Evolutionary conservation across 352 stramenopile genomes (phyloP).

Genomic region (Blastocystis sp.): DNA sequence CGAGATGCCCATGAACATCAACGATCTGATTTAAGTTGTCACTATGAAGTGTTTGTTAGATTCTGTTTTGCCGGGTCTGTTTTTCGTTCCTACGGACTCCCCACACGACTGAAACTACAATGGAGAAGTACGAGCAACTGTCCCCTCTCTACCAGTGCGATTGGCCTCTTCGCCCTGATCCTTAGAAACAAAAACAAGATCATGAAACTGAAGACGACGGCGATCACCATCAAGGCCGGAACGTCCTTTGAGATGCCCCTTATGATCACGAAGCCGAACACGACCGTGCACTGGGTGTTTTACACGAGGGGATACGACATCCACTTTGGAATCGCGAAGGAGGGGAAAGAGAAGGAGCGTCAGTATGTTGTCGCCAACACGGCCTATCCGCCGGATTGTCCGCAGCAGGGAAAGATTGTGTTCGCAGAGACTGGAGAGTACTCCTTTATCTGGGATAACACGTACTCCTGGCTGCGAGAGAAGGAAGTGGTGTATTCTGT

Average conservation of each 20-base stretch:
- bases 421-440: neutral
- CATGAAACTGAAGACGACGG: no score
- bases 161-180: no score
- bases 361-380: neutral
- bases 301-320: conserved; percentile 14
- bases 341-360: neutral
- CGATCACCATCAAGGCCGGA: no score
- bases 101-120: no score
- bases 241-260: conserved; percentile 9
- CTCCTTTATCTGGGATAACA: conserved; percentile 54
- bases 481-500: conserved; percentile 37
- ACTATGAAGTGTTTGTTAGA: no score
- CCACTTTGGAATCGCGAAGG: conserved; percentile 28
- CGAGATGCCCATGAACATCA: conserved; percentile 89
- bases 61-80: no score
- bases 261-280: conserved; percentile 27
- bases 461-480: conserved; percentile 38
- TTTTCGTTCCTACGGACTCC: no score
- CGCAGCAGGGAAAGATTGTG: conserved; percentile 20
- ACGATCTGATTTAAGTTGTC: conserved; percentile 75
- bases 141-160: no score
- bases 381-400: neutral
- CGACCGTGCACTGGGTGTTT: conserved; percentile 35
- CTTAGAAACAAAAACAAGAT: no score
- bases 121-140: no score